Evolutionary conservation across 129 eudicot genomes (phyloP).

Genomic region (Flaveria trinervia): DNA sequence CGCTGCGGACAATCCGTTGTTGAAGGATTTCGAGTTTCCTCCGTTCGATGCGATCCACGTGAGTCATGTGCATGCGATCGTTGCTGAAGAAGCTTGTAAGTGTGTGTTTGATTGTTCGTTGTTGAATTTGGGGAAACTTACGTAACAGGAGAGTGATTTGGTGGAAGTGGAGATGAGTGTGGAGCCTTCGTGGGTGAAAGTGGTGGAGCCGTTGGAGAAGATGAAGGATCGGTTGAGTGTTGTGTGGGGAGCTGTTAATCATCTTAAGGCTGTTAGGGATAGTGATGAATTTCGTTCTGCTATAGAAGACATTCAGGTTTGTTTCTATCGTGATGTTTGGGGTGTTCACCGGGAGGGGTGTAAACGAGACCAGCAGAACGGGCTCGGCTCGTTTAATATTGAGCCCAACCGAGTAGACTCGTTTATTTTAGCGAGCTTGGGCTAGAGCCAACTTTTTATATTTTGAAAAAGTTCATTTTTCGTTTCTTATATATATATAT

Average conservation of each 20-base stretch:
- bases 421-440: too few species aligned
- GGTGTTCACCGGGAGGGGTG: too few species aligned
- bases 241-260: constrained; percentile 94
- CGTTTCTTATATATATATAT: too few species aligned
- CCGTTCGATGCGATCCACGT: constrained; percentile 80
- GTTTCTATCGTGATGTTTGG: neutral
- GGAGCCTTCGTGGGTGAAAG: constrained; percentile 87
- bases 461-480: too few species aligned
- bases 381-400: too few species aligned
- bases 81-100: constrained; percentile 74
- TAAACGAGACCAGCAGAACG: too few species aligned
- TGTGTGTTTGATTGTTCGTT: constrained; percentile 24
- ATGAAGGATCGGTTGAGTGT: constrained; percentile 64
- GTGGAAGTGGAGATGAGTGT: constrained; percentile 74
- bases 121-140: constrained; percentile 19
- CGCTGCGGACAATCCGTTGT: constrained; percentile 47
- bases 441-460: too few species aligned
- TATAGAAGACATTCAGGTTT: constrained; percentile 92
- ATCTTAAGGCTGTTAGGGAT: constrained; percentile 87
- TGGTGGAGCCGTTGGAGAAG: constrained; percentile 87
- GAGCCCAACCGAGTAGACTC: too few species aligned
- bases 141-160: constrained; percentile 69
- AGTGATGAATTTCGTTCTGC: constrained; percentile 84
- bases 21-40: constrained; percentile 78
- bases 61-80: constrained; percentile 82